A percentile compares a stretch with the other conserved stretches of the same genome.
Evolutionary conservation across 2,329 filamentous ascomycete genomes (phyloP).

Genomic region (Penicillium sp.): DNA sequence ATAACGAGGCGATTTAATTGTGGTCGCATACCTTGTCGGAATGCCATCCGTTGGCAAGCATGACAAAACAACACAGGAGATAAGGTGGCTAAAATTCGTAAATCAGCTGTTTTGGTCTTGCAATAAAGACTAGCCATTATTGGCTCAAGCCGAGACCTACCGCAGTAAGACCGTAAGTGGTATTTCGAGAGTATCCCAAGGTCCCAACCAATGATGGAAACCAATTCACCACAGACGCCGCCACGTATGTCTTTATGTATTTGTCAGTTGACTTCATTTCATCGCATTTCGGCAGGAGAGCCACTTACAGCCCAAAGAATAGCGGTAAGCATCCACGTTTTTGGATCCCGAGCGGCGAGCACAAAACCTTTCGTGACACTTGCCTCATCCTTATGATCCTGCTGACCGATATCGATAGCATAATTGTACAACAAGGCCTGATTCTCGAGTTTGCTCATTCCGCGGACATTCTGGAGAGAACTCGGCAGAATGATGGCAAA

Average conservation of each 20-base stretch:
- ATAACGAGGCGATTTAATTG: background rate
- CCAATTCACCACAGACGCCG: slow-evolving; percentile 41
- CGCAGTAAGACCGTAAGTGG: slow-evolving; percentile 46
- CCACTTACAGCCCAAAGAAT: slow-evolving; percentile 24
- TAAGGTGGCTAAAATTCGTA: slow-evolving; percentile 25
- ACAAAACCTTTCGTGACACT: slow-evolving; percentile 25
- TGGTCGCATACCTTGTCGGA: slow-evolving; percentile 20
- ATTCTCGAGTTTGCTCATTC: slow-evolving; percentile 32
- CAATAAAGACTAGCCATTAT: slow-evolving; percentile 2
- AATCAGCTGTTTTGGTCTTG: background rate
- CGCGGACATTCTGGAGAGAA: slow-evolving; percentile 34
- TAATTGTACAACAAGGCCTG: slow-evolving; percentile 39
- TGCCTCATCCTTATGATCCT: slow-evolving; percentile 20
- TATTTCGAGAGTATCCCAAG: slow-evolving; percentile 42
- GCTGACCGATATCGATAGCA: slow-evolving; percentile 27
- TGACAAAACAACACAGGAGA: slow-evolving; percentile 27
- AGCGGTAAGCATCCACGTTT: slow-evolving; percentile 36
- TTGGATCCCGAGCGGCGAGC: slow-evolving; percentile 31
- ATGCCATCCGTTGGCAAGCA: slow-evolving; percentile 30
- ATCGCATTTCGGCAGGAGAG: slow-evolving; percentile 23
- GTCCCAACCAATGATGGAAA: slow-evolving; percentile 43
- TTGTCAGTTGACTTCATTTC: background rate
- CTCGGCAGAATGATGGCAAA: slow-evolving; percentile 61
- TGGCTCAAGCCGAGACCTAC: background rate
- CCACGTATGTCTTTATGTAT: slow-evolving; percentile 35